These are phyloP conservation scores for Neurospora sp. DNA, from an alignment of 495 filamentous ascomycete species.

Conservation along the genomic window DNA sequence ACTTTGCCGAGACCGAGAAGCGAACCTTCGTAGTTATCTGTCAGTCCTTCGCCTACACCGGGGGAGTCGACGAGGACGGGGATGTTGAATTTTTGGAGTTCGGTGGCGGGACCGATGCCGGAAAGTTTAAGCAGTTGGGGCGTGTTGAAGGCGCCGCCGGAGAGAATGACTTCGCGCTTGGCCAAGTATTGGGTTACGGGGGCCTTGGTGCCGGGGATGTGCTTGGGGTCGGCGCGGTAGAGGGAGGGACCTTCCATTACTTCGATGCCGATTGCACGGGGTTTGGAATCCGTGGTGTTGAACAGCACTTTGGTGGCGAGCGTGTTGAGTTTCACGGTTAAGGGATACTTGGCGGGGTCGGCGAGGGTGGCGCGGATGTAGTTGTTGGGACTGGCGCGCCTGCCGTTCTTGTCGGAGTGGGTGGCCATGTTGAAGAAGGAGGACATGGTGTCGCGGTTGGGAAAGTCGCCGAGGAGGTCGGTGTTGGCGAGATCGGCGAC, in stretches of 20 bases:
- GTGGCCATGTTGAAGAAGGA: slow-evolving; percentile 36
- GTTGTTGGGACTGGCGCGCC: slow-evolving; percentile 33
- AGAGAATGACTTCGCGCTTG: slow-evolving; percentile 44
- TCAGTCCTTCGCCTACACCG: slow-evolving; percentile 49
- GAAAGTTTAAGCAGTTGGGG: slow-evolving; percentile 49
- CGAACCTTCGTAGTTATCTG: slow-evolving; percentile 45
- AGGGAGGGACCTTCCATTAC: slow-evolving; percentile 30
- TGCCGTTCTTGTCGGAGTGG: slow-evolving; percentile 29
- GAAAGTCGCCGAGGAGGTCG: slow-evolving; percentile 31
- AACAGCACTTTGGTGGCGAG: slow-evolving; percentile 40
- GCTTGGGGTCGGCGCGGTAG: slow-evolving; percentile 36
- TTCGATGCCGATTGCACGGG: slow-evolving; percentile 36
- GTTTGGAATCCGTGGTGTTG: slow-evolving; percentile 13
- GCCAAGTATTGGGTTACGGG: slow-evolving; percentile 24
- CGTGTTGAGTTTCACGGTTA: slow-evolving; percentile 37
- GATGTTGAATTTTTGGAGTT: slow-evolving; percentile 36
- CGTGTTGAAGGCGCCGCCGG: slow-evolving; percentile 45
- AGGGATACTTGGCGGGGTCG: slow-evolving; percentile 32
- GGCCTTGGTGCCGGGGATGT: slow-evolving; percentile 18
- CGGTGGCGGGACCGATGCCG: slow-evolving; percentile 32
- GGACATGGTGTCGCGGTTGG: slow-evolving; percentile 26
- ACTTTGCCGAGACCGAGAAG: slow-evolving; percentile 22
- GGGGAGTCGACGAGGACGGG: slow-evolving; percentile 39
- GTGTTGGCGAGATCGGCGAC: slow-evolving; percentile 19
- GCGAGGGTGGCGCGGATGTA: slow-evolving; percentile 35